A percentile compares a stretch with the other conserved stretches of the same genome.
Evolutionary conservation across 1,139 yeast species (phyloP).

Genomic region (Torulaspora globosa): DNA sequence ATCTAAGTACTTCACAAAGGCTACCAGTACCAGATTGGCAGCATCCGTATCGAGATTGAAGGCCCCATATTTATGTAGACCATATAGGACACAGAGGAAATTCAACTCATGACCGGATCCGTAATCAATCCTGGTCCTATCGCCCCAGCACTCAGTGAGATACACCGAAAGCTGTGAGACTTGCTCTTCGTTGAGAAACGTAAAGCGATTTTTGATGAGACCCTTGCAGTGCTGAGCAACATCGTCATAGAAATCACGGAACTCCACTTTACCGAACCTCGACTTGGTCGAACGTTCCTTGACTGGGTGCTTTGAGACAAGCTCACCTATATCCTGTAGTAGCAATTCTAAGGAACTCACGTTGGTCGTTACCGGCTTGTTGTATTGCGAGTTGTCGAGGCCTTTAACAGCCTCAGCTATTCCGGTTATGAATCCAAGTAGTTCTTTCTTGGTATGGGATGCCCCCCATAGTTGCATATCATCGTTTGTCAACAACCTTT

Average conservation of each 20-base stretch:
- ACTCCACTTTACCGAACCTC: slow-evolving; percentile 88
- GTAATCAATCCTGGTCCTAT: slow-evolving; percentile 80
- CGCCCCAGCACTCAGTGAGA: slow-evolving; percentile 75
- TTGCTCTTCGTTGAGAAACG: slow-evolving; percentile 27
- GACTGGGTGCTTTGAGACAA: slow-evolving; percentile 63
- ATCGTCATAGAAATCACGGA: slow-evolving; percentile 79
- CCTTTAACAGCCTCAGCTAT: slow-evolving; percentile 72
- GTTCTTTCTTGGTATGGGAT: slow-evolving; percentile 47
- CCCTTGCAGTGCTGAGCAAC: slow-evolving; percentile 38
- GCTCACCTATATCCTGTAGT: slow-evolving; percentile 44
- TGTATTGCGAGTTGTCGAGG: slow-evolving; percentile 47
- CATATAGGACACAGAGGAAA: slow-evolving; percentile 65
- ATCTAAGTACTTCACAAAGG: slow-evolving; percentile 49
- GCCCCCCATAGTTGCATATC: slow-evolving; percentile 65
- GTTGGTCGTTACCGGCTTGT: slow-evolving; percentile 37
- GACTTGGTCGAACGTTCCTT: slow-evolving; percentile 55
- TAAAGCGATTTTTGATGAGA: slow-evolving; percentile 28
- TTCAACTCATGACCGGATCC: slow-evolving; percentile 97
- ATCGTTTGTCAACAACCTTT: slow-evolving; percentile 53
- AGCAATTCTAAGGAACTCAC: slow-evolving; percentile 40
- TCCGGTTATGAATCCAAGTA: slow-evolving; percentile 53
- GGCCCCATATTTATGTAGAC: slow-evolving; percentile 46
- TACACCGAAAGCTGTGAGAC: slow-evolving; percentile 48
- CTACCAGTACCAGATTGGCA: slow-evolving; percentile 53
- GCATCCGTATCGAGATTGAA: slow-evolving; percentile 42